Evolutionary conservation across 257 asterid genomes (phyloP), one percentile per base, ranked within the genome.

Genomic region (Dorcoceras hygrometricum): DNA sequence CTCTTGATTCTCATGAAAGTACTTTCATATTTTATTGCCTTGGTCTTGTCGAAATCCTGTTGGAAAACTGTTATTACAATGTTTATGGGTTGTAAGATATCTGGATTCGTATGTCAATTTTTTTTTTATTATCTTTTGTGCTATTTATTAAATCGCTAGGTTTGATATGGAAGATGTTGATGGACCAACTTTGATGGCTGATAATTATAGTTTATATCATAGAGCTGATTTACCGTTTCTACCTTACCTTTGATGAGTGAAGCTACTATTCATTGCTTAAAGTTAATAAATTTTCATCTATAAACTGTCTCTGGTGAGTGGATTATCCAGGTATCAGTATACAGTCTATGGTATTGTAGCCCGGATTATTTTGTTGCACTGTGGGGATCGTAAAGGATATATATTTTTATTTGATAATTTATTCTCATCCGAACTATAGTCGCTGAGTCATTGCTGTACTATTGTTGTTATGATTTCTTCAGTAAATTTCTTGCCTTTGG

Each of bases 361-460:
- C 10, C 31, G n/a, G 14, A n/a, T n/a, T n/a, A n/a, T n/a, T n/a
- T n/a, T n/a, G n/a, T n/a, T n/a, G n/a, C n/a, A n/a, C n/a, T n/a
- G n/a, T 64, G 48, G 65, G 23, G 62, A 59, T 71, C 23, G n/a
- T 48, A 25, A 67, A 56, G 54, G 23, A 59, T 62, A 16, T 23
- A 14, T 73, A 27, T 50, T 46, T 43, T 62, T 43, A 10, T 54
- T 71, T 64, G 65, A 22, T 70, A 0, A 23, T 34, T 59, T 66
- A 43, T 43, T 18, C 54, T 56, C 23, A 54, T 73, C 10, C 58
- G 58, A 4, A 27, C 12, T 62, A 59, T 67, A 22, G 61, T 32
- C 20, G 18, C 64, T n/a, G 61, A 12, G 10, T 61, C 66, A 27
- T 27, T 50, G 62, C 56, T n/a, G 39, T 56, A 20, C n/a, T 53